Percentiles rank a stretch among this genome's conserved stretches.
Evolutionary conservation across 2,329 filamentous ascomycete genomes (phyloP).

Genomic region (Metarhizium robertsii): DNA sequence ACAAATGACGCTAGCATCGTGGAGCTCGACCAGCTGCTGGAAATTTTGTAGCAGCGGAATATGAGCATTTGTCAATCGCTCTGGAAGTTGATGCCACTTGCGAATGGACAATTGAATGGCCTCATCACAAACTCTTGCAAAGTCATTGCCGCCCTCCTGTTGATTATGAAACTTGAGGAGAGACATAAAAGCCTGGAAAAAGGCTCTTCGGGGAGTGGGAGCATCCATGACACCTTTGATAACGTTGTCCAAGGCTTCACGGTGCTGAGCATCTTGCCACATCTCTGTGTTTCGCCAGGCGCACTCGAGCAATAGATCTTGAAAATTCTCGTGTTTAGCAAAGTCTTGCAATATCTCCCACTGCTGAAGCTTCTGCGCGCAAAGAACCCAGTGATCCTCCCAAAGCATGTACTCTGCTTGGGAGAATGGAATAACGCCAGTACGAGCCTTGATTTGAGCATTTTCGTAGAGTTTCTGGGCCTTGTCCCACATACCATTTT

Average conservation of each 20-base stretch:
- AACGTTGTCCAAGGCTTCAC: constrained; percentile 82
- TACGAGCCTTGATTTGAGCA: constrained; percentile 93
- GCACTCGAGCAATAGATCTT: constrained; percentile 89
- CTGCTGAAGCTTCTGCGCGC: constrained; percentile 95
- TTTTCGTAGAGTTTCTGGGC: constrained; percentile 94
- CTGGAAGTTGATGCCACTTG: constrained; percentile 98
- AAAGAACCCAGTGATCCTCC: constrained; percentile 99
- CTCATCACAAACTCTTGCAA: constrained; percentile 87
- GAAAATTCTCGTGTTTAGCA: constrained; percentile 97
- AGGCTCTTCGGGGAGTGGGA: constrained; percentile 83
- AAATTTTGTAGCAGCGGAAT: constrained; percentile 94
- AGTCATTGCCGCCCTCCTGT: constrained; percentile 68
- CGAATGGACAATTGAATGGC: constrained; percentile 94
- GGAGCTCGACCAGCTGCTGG: constrained; percentile 92
- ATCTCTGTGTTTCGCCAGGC: constrained; percentile 94
- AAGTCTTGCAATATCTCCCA: constrained; percentile 98
- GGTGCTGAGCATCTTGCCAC: constrained; percentile 79
- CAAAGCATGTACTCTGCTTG: constrained; percentile 97
- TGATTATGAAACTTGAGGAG: constrained; percentile 90
- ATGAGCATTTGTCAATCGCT: constrained; percentile 86
- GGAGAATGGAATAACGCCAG: constrained; percentile 91
- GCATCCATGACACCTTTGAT: constrained; percentile 98
- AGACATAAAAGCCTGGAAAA: constrained; percentile 98
- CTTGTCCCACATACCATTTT: constrained; percentile 99
- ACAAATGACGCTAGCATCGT: constrained; percentile 95